Evolutionary conservation across 768 basidiomycete genomes (phyloP).

Genomic region (Mycena belliarum): DNA sequence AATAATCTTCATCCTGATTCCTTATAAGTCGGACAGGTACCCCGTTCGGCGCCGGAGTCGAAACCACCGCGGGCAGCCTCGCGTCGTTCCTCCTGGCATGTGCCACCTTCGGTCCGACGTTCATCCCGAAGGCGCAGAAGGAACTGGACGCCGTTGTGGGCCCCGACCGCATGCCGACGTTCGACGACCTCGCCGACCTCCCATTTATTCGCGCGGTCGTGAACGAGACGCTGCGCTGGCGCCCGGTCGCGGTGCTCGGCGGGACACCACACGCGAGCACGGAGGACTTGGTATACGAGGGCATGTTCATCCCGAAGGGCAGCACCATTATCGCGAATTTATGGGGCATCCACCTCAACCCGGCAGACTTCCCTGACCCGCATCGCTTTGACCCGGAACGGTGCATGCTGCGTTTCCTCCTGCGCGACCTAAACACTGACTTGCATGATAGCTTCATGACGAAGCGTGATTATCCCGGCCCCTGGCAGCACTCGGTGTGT

Average conservation of each 20-base stretch:
- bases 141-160: constrained; percentile 42
- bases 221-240: constrained; percentile 41
- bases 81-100: constrained; percentile 34
- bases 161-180: constrained; percentile 37
- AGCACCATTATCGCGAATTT: constrained; percentile 39
- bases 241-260: constrained; percentile 35
- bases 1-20: neutral
- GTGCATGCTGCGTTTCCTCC: neutral
- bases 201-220: constrained; percentile 40
- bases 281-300: constrained; percentile 38
- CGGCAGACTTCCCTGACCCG: constrained; percentile 18
- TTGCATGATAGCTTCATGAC: constrained; percentile 11
- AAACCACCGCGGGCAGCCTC: constrained; percentile 39
- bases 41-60: constrained; percentile 49
- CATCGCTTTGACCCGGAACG: constrained; percentile 20
- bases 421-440: neutral
- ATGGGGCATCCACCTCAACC: constrained; percentile 22
- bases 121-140: constrained; percentile 41
- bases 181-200: constrained; percentile 35
- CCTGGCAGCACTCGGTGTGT: constrained; percentile 21
- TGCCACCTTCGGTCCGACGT: constrained; percentile 12
- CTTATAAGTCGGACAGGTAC: constrained; percentile 4
- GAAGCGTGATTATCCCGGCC: constrained; percentile 20
- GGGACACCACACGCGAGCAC: constrained; percentile 40
- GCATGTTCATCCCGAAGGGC: constrained; percentile 41